These are phyloP conservation scores for Chrysanthemum seticuspe DNA, from an alignment of 129 eudicot genomes.

Conservation along the genomic window DNA sequence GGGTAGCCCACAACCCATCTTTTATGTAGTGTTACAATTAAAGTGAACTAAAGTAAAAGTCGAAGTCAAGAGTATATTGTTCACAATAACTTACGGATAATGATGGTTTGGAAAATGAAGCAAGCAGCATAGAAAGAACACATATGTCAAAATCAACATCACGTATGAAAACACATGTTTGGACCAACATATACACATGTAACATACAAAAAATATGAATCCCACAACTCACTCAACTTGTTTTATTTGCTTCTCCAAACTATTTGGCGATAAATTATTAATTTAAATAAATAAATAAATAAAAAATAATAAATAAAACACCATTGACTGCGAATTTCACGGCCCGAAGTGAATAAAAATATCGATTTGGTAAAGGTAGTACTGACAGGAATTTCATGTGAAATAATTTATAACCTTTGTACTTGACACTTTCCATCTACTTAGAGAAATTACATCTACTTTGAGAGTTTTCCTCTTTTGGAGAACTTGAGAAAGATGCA, in stretches of 20 bases:
- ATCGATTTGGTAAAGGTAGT: too few relatives aligned
- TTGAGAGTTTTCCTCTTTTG: too few relatives aligned
- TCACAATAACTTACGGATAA: constrained; percentile 3
- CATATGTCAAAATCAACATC: constrained; percentile 21
- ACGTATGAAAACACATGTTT: constrained; percentile 19
- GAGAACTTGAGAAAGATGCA: too few relatives aligned
- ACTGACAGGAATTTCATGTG: too few relatives aligned
- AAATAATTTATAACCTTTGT: too few relatives aligned
- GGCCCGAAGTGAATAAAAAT: too few relatives aligned
- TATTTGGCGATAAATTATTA: background rate
- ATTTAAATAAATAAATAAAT: too few relatives aligned
- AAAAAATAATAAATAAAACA: too few relatives aligned
- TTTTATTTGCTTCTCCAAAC: constrained; percentile 5
- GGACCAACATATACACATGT: constrained; percentile 28
- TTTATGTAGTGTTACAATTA: background rate
- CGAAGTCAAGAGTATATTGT: constrained; percentile 14
- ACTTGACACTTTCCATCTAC: too few relatives aligned
- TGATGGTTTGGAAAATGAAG: constrained; percentile 1
- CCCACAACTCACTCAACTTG: constrained; percentile 29
- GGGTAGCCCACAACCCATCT: constrained; percentile 22
- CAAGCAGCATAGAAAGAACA: constrained; percentile 14
- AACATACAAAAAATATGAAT: constrained; percentile 33
- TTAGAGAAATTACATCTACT: too few relatives aligned
- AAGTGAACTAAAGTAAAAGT: constrained; percentile 9
- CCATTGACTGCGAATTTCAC: too few relatives aligned